Evolutionary conservation across 495 filamentous ascomycete species (phyloP), one percentile per base, ranked within the genome.

Genomic region (Polyplosphaeria fusca): DNA sequence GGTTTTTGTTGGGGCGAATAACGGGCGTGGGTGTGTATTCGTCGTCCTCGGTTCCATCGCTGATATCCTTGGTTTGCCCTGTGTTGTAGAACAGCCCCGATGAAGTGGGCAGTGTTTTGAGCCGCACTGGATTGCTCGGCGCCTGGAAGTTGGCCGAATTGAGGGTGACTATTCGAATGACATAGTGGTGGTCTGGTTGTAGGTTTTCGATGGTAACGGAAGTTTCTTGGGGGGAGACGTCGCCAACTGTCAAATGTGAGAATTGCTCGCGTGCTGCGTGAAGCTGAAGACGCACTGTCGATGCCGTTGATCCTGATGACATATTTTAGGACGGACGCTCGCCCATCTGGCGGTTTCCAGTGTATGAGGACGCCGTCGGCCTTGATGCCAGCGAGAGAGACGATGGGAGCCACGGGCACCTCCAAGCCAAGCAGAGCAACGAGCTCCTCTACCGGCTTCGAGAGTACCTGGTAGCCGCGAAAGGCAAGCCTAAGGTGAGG

Each of bases 281-380:
- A 7, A 35, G 30, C 30, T 14, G 19, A n/a, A n/a, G n/a, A 73
- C 79, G 71, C 71, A 94, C 91, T 88, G 74, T 90, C 91, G 28
- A 89, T 83, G 28, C 91, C 91, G 67, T 98, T 97, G 50, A 96
- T 83, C 63, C 94, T 88, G 32, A 98, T 90, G 20, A 91, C 81
- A 68, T 95, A 89, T 73, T 91, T 93, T 13, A 86, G 77, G 47
- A 91, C 86, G 12, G 87, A 85, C 53, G 87, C 85, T 49, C 84
- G 85, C 65, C 83, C 80, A 38, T 87, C 84, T 0, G 87, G 85
- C 46, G 87, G 80, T 48, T 89, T 90, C 90, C 91, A 96, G 65
- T 91, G 90, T 14, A 98, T 77, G n/a, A 89, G 86, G 24, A 94
- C 86, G 39, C 88, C 87, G 65, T 92, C 88, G 23, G 89, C 77